These are phyloP conservation scores for Saccharum officinarum DNA, from an alignment of 176 grass and related monocot species.

Conservation along the genomic window DNA sequence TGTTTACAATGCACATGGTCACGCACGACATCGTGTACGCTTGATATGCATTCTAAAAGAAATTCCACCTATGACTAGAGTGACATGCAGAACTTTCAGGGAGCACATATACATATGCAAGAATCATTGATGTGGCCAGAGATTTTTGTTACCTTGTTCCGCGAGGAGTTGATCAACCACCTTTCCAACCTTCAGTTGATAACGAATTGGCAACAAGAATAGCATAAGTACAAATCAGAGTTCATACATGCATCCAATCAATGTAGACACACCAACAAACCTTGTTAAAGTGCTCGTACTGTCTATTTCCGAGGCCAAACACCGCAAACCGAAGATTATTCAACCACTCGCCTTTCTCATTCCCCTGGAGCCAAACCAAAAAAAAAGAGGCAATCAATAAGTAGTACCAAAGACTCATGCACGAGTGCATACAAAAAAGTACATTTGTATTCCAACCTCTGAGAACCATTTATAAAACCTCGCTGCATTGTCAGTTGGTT, in stretches of 20 bases:
- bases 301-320: constrained; percentile 80
- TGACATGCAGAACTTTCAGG: background rate
- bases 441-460: constrained; percentile 28
- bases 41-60: background rate
- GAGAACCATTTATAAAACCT: constrained; percentile 91
- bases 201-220: background rate
- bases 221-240: background rate
- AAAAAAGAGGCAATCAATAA: background rate
- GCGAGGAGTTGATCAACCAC: constrained; percentile 73
- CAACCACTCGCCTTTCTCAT: constrained; percentile 65
- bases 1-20: background rate
- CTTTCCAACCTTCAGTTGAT: constrained; percentile 62
- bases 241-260: background rate
- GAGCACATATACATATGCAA: background rate
- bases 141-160: constrained; percentile 64
- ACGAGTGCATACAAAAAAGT: background rate
- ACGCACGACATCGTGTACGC: background rate
- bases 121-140: background rate
- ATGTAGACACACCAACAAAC: constrained; percentile 37
- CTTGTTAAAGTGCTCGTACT: constrained; percentile 99
- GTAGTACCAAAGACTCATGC: background rate
- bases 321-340: constrained; percentile 61
- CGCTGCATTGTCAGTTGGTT: constrained; percentile 85
- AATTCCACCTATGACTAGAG: background rate
- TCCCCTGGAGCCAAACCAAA: constrained; percentile 37